These are phyloP conservation scores for Veloboletus limbatus DNA, from an alignment of 1,284 basidiomycete genomes.

Conservation along the genomic window DNA sequence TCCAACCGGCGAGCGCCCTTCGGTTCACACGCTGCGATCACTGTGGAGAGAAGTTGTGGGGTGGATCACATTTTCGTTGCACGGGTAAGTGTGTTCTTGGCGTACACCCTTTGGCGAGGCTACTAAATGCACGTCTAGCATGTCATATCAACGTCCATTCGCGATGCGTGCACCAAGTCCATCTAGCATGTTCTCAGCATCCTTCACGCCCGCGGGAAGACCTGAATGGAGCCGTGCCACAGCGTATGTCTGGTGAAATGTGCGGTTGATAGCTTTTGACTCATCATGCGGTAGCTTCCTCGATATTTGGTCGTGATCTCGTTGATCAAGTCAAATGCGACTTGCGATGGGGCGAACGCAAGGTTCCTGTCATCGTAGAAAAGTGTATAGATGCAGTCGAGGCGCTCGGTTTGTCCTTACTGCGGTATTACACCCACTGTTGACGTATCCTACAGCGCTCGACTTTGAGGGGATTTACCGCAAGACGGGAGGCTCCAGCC, in stretches of 20 bases:
- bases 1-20: constrained; percentile 87
- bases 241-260: constrained; percentile 18
- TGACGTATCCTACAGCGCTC: constrained; percentile 52
- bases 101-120: not conserved
- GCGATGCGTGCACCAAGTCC: constrained; percentile 64
- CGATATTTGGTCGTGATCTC: constrained; percentile 90
- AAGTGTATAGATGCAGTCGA: constrained; percentile 96
- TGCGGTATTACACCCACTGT: not conserved
- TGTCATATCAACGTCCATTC: constrained; percentile 75
- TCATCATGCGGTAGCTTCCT: constrained; percentile 54
- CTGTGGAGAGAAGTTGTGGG: constrained; percentile 99
- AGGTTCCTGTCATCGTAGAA: constrained; percentile 87
- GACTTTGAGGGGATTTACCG: constrained; percentile 97
- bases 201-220: constrained; percentile 37
- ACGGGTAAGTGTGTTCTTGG: constrained; percentile 48
- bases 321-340: constrained; percentile 82
- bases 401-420: constrained; percentile 57
- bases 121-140: constrained; percentile 37
- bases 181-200: constrained; percentile 55
- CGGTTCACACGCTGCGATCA: constrained; percentile 92
- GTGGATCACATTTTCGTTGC: constrained; percentile 90
- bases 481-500: constrained; percentile 91
- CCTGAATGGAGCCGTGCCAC: constrained; percentile 21
- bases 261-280: constrained; percentile 6
- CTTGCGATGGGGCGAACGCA: constrained; percentile 54